A percentile compares a stretch with the other conserved stretches of the same genome.
Evolutionary conservation across 345 rosid genomes (phyloP).

Genomic region (Pistacia atlantica): DNA sequence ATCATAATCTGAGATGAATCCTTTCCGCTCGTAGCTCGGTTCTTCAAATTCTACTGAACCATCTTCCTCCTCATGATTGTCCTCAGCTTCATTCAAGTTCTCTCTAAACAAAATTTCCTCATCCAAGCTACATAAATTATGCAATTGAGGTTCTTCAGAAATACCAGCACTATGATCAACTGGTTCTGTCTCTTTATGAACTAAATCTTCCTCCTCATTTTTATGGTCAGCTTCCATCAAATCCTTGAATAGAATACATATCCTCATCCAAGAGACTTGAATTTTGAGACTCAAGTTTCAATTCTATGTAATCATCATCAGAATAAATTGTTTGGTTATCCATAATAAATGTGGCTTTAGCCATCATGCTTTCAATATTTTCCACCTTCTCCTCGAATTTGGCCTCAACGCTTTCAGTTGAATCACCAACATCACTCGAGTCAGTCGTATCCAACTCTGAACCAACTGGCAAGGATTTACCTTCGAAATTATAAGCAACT

Average conservation of each 20-base stretch:
- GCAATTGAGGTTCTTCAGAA: slow-evolving; percentile 21
- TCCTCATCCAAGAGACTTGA: slow-evolving; percentile 23
- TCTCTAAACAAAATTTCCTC: slow-evolving; percentile 7
- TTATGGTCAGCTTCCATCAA: slow-evolving; percentile 1
- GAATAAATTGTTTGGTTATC: slow-evolving; percentile 23
- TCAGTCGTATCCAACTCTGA: neutral
- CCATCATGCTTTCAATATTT: slow-evolving; percentile 7
- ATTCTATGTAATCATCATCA: slow-evolving; percentile 56
- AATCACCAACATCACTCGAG: neutral
- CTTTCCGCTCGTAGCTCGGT: slow-evolving; percentile 7
- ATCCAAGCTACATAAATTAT: slow-evolving; percentile 22
- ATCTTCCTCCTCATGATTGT: slow-evolving; percentile 15
- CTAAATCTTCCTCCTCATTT: slow-evolving; percentile 16
- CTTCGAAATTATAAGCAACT: neutral
- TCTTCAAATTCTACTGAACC: slow-evolving; percentile 25
- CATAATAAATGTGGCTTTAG: neutral
- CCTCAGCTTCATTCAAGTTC: slow-evolving; percentile 12
- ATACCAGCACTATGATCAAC: neutral
- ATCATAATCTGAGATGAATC: slow-evolving; percentile 18
- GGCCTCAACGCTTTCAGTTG: slow-evolving; percentile 28
- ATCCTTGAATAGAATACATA: neutral
- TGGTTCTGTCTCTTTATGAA: slow-evolving; percentile 21
- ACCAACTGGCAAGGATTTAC: neutral
- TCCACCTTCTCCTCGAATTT: slow-evolving; percentile 16
- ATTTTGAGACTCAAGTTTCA: slow-evolving; percentile 33